Evolutionary conservation across 805 yeast species (phyloP).

Genomic region (Ogataea pignaliae): DNA sequence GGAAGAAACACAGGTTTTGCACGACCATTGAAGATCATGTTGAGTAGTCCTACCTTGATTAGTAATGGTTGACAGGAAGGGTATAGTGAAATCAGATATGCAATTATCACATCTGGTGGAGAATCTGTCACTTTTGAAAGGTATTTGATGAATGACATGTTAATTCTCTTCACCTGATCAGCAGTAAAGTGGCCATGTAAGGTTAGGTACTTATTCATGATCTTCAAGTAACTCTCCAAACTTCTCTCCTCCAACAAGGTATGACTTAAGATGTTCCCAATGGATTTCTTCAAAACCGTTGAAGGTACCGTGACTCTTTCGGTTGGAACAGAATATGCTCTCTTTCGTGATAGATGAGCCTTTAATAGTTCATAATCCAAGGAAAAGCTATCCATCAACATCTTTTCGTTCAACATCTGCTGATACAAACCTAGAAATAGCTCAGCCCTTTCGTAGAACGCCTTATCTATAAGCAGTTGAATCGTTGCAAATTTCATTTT

Average conservation of each 20-base stretch:
- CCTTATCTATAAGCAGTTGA: too few relatives aligned
- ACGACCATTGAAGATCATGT: neutral
- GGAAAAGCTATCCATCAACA: too few relatives aligned
- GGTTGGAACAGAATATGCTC: too few relatives aligned
- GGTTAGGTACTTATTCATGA: constrained; percentile 11
- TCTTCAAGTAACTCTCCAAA: constrained; percentile 12
- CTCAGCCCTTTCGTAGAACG: too few relatives aligned
- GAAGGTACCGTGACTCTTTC: too few relatives aligned
- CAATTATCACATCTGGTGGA: constrained; percentile 7
- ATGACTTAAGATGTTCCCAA: constrained; percentile 5
- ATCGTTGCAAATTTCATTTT: too few relatives aligned
- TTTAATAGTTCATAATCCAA: too few relatives aligned
- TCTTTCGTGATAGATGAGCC: too few relatives aligned
- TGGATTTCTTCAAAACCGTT: neutral
- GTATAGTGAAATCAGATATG: constrained; percentile 11
- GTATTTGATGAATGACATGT: constrained; percentile 9
- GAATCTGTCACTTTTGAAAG: constrained; percentile 5
- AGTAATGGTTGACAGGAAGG: constrained; percentile 7
- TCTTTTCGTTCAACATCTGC: too few relatives aligned
- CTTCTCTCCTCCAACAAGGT: constrained; percentile 7
- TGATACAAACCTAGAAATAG: too few relatives aligned
- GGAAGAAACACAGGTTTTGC: too few relatives aligned
- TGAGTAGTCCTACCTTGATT: constrained; percentile 7
- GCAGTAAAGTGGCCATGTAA: neutral
- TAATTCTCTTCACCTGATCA: constrained; percentile 1